Percentiles rank a stretch among this genome's conserved stretches.
Evolutionary conservation across 2,329 filamentous ascomycete genomes (phyloP).

Genomic region (Aspergillus sp.): DNA sequence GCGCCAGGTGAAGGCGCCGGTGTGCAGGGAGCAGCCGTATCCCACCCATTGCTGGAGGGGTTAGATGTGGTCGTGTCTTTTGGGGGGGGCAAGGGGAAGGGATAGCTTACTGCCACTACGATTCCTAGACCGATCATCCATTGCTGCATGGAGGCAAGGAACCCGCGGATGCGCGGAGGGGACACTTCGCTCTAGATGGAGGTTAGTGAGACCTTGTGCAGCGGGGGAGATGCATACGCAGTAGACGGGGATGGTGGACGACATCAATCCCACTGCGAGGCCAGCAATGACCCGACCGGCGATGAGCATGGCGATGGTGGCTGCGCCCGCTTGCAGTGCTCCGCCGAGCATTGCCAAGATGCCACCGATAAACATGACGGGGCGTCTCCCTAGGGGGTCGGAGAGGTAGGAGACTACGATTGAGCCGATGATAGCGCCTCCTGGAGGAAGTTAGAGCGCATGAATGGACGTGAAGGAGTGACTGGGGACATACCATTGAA

Average conservation of each 20-base stretch:
- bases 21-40: conserved; percentile 42
- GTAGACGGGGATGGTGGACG: conserved; percentile 48
- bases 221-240: conserved; percentile 27
- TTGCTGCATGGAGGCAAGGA: conserved; percentile 42
- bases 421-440: conserved; percentile 39
- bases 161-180: conserved; percentile 36
- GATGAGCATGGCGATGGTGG: conserved; percentile 42
- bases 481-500: conserved; percentile 30
- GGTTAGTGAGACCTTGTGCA: background rate
- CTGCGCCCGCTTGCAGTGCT: conserved; percentile 33
- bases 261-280: conserved; percentile 49
- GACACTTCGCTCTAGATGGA: conserved; percentile 37
- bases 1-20: conserved; percentile 32
- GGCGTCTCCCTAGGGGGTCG: conserved; percentile 30
- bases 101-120: conserved; percentile 35
- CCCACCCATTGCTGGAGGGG: conserved; percentile 47
- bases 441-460: conserved; percentile 18
- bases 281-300: conserved; percentile 51
- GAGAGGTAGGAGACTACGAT: conserved; percentile 31
- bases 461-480: background rate
- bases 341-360: conserved; percentile 33
- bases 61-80: background rate
- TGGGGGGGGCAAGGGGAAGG: no score
- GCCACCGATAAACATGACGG: conserved; percentile 35
- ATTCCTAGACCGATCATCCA: conserved; percentile 47